Percentiles rank a stretch among this genome's conserved stretches.
phyloP scores from a whole-genome alignment of 148 eudicot genomes.

The Persicaria tinctoria region DNA sequence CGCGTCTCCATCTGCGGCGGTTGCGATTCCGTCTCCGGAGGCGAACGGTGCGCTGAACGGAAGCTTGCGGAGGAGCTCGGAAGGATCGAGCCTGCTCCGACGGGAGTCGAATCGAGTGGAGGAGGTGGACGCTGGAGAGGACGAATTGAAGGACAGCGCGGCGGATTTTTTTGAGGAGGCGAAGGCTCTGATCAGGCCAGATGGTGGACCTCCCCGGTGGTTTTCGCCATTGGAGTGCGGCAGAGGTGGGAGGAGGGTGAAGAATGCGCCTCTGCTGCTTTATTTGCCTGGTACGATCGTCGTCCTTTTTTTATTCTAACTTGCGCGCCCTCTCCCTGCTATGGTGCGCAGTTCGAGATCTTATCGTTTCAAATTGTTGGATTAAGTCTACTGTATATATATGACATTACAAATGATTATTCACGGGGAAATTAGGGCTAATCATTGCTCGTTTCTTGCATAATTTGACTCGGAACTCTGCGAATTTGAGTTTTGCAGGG shows the following conservation, averaged over 20 bases:
- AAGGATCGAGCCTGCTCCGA: background rate
- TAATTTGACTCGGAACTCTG: background rate
- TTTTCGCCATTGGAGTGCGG: conserved; percentile 34
- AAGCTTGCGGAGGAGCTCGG: background rate
- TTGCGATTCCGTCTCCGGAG: background rate
- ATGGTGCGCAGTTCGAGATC: background rate
- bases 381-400: background rate
- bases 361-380: background rate
- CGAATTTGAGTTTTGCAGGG: conserved; percentile 29
- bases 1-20: background rate
- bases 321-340: background rate
- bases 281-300: conserved; percentile 12
- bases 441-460: background rate
- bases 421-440: background rate
- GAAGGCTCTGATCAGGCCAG: conserved; percentile 24
- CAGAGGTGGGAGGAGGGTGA: conserved; percentile 2
- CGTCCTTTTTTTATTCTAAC: background rate
- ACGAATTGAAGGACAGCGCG: conserved; percentile 14
- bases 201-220: conserved; percentile 40
- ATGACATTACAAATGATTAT: too few relatives aligned
- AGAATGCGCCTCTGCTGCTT: conserved; percentile 29
- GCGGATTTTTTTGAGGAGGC: conserved; percentile 34
- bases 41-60: background rate
- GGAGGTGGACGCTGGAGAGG: conserved; percentile 19
- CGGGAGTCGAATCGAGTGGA: background rate